Evolutionary conservation across 129 eudicot species (phyloP), one percentile per base, ranked within the genome.

Genomic region (Chrysanthemum seticuspe): DNA sequence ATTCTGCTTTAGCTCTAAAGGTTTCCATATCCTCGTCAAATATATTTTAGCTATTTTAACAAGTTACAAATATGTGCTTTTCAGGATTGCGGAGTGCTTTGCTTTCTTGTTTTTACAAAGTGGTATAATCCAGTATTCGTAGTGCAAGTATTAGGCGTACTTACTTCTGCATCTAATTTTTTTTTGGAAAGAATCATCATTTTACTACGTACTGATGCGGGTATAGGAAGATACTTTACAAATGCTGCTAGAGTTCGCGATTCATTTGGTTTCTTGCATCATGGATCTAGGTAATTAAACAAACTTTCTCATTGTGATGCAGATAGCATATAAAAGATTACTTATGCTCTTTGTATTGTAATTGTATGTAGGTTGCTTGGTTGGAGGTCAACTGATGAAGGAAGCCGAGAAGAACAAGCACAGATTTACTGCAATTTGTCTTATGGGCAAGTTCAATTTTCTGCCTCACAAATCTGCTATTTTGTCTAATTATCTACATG

Each of bases 71-170:
- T 50, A 65, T 64, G 15, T 19, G 21, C 21, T 19, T 25, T 25
- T 25, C 85, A 91, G 77, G 77, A 91, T 91, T 73, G 97, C 95
- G 11, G 91, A 91, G 80, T 91, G 95, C 83, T 91, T 91, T 71
- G 91, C 95, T 87, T 91, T 78, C 97, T 88, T 75, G 95, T 91
- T 80, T 80, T 95, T 78, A 91, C 95, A 65, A 87, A 88, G 79
- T 91, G 97, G 97, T 83, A 91, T 19, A 91, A 91, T 76, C 97
- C 97, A 13, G 52, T 78, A 88, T 88, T 70, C 88, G 86, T 71
- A 73, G 85, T 44, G 73, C 59, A 50, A 76, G 21, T 19, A 19
- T 19, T 19, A 19, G 21, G 21, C 21, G 21, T n/a, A 19, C 21
- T 19, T 19, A 19, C 21, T 19, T 19, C 21, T n/a, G 21, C 21